Base-by-base conservation (phyloP, 192 early-diverging fungal species). In the Paraglomus brasilianum region DNA sequence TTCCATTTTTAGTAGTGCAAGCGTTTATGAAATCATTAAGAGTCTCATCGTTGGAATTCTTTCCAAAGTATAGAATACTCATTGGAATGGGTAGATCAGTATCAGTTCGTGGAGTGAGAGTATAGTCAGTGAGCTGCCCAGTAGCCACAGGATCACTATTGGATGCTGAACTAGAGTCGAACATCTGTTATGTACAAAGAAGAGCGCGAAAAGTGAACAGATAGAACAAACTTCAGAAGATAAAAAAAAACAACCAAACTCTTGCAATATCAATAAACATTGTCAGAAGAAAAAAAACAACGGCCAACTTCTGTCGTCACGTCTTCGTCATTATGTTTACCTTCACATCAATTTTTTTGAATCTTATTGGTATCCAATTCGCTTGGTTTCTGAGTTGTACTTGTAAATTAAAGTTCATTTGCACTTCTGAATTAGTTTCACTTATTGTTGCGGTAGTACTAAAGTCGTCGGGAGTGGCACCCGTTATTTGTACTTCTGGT, bases 331-430 rank as follows among this genome's bases (percentile, higher is more conserved):
- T n/a, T n/a, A n/a, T n/a, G n/a, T n/a, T 36, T 44, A 65, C 63
- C 19, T 45, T 1, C 9, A 49, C 47, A 30, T 65, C 63, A 49
- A 65, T 50, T 39, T 38, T 65, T 36, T 65, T 65, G 24, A 65
- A 65, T 65, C 24, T 65, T 8, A 48, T 39, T 30, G 63, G 63
- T 38, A 65, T 36, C 42, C 42, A 65, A 49, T 65, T 65, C 39
- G 24, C 47, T n/a, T 13, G 10, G 50, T 65, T 65, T 39, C 50
- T n/a, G 24, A 65, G 47, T 49, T 65, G 17, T 13, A 49, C 5
- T 6, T 4, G 5, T 9, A 65, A 14, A 65, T 5, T 49, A 49
- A 65, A 65, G 40, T 36, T 30, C 63, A 65, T 65, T 19, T 50
- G 5, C 15, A 65, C 50, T 13, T 11, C 24, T 22, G 63, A 30